Evolutionary conservation across 768 basidiomycete species (phyloP).

Genomic region (Boletus subcaerulescens): DNA sequence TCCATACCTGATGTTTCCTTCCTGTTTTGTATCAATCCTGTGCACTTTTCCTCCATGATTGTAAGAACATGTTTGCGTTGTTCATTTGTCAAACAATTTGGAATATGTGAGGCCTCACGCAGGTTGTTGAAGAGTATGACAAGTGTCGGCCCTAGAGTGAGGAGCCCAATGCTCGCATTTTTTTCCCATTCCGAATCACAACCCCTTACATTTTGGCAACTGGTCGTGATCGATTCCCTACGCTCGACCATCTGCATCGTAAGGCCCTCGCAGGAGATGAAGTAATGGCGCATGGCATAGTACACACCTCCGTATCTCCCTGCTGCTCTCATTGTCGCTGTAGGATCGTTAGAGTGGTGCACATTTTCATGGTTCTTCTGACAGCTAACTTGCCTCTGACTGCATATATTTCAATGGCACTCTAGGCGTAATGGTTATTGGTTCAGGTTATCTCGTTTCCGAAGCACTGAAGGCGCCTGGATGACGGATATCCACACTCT

Average conservation of each 20-base stretch:
- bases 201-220: slow-evolving; percentile 47
- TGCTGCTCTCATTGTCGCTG: slow-evolving; percentile 49
- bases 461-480: no score
- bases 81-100: no score
- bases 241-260: slow-evolving; percentile 41
- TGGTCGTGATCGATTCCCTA: slow-evolving; percentile 38
- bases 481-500: no score
- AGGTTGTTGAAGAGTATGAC: no score
- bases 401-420: neutral
- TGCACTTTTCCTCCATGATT: neutral
- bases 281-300: slow-evolving; percentile 87
- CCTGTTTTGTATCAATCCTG: neutral
- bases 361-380: slow-evolving; percentile 44
- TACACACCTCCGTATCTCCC: slow-evolving; percentile 88
- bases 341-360: slow-evolving; percentile 85
- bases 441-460: no score
- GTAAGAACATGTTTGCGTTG: no score
- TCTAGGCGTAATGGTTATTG: no score
- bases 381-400: neutral
- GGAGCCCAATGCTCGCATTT: neutral
- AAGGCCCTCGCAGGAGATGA: slow-evolving; percentile 87
- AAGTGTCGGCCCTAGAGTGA: slow-evolving; percentile 37
- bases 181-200: neutral
- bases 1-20: neutral
- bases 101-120: no score